Percentiles rank a stretch among this genome's conserved stretches.
Evolutionary conservation across 2,329 filamentous ascomycete species (phyloP).

Genomic region (Gaeumannomyces sp.): DNA sequence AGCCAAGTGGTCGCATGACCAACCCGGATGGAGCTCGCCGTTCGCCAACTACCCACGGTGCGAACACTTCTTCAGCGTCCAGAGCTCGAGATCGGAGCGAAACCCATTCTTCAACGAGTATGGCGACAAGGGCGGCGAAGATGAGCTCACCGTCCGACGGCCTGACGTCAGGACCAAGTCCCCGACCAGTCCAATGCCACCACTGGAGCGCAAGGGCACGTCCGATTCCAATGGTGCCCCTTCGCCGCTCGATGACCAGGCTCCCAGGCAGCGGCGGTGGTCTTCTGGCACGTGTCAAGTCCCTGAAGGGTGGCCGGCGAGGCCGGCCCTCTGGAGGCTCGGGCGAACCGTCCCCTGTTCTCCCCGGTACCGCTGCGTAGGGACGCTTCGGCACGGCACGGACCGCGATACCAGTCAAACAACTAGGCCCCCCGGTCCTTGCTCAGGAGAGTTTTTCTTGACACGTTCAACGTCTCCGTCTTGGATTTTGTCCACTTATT

Average conservation of each 20-base stretch:
- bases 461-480: neutral
- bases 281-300: conserved; percentile 74
- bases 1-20: conserved; percentile 51
- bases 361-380: conserved; percentile 18
- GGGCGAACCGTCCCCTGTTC: conserved; percentile 21
- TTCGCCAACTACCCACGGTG: conserved; percentile 31
- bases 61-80: conserved; percentile 21
- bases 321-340: conserved; percentile 26
- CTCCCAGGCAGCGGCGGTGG: conserved; percentile 50
- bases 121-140: conserved; percentile 48
- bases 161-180: conserved; percentile 31
- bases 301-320: conserved; percentile 65
- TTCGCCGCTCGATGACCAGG: conserved; percentile 30
- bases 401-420: conserved; percentile 4
- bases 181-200: conserved; percentile 50
- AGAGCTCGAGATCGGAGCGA: conserved; percentile 37
- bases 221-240: conserved; percentile 39
- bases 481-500: neutral
- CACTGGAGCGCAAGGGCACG: conserved; percentile 60
- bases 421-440: conserved; percentile 5
- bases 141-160: conserved; percentile 39
- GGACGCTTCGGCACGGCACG: conserved; percentile 12
- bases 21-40: conserved; percentile 46
- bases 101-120: conserved; percentile 87
- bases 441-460: conserved; percentile 1